Conservation (phyloP, 1,284 basidiomycete genomes). For the Microbotryum intermedium region DNA sequence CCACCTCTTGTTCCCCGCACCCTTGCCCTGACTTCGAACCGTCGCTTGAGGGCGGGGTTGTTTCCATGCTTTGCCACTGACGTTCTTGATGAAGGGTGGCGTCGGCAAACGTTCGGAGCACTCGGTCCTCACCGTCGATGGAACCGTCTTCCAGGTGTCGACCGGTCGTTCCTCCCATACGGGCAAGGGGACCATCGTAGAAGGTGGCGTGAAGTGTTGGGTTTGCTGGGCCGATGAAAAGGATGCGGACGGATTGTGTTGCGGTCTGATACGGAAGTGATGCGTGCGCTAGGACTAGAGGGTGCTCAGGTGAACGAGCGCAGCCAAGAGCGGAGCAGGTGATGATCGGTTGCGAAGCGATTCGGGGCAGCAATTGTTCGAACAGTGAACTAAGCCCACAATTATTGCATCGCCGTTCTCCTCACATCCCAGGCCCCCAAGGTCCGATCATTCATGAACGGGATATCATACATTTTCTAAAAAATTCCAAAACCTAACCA, state of each 20-base stretch:
- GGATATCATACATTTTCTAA: no score
- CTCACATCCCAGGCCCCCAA: no score
- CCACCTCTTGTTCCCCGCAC: conserved; percentile 20
- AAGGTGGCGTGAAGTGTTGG: background rate
- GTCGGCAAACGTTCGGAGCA: conserved; percentile 4
- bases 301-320: background rate
- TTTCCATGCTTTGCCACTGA: conserved; percentile 24
- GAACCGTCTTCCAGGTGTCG: conserved; percentile 2
- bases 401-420: no score
- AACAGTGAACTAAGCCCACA: no score
- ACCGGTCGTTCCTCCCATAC: conserved; percentile 11
- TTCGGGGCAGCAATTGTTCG: no score
- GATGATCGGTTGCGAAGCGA: no score
- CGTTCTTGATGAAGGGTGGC: conserved; percentile 10
- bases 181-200: conserved; percentile 23
- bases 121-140: background rate
- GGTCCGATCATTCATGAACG: no score
- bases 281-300: background rate
- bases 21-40: conserved; percentile 8
- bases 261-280: no score
- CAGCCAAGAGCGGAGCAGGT: background rate
- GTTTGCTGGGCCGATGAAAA: no score
- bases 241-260: background rate
- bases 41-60: conserved; percentile 15
- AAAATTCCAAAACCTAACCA: background rate